Evolutionary conservation across 31 red algal genomes (phyloP), one percentile per base, ranked within the genome.

Genomic region (Pterothamnion heteromorphum): DNA sequence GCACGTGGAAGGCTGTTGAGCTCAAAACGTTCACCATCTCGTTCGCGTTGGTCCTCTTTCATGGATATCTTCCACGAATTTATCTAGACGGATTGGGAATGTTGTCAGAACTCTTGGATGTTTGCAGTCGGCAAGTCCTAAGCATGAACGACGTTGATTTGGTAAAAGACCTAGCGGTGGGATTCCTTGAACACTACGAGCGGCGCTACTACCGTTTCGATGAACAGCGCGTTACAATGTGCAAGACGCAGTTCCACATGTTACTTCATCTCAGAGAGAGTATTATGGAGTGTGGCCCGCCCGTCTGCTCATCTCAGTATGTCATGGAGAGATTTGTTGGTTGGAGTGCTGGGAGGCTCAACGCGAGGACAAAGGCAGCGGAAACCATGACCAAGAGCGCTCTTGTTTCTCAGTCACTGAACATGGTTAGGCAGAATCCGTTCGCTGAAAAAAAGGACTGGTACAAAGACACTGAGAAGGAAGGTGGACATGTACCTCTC

Each of bases 241-340:
- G 91, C 72, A 92, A 86, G 41, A 86, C 23, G 1, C 18, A 44
- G 14, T 20, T 92, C 23, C 80, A 92, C 32, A 9, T 72, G 3
- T 24, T 86, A 21, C 80, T 92, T 22, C 80, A 92, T 2, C 74
- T 92, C 0, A 24, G 27, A 58, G 44, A 87, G 5, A 33, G 23
- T 36, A 72, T 87, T 0, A 20, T 21, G 1, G 36, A 38, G 26
- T 92, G 36, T 57, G 91, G 91, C 0, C 91, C 91, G 0, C 91
- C 26, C 21, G 9, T 71, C 1, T 27, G 0, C 2, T 23, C 28
- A 2, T 86, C 80, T 20, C 80, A 92, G 44, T 86, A 84, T 86
- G 28, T n/a, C 33, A 72, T 92, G 44, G 91, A 92, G 74, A 24
- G 74, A 2, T 44, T 86, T 1, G 74, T 92, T 28, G 91, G 91